Evolutionary conservation across 2,329 filamentous ascomycete genomes (phyloP), one percentile per base, ranked within the genome.

Genomic region (Escovopsis sp.): DNA sequence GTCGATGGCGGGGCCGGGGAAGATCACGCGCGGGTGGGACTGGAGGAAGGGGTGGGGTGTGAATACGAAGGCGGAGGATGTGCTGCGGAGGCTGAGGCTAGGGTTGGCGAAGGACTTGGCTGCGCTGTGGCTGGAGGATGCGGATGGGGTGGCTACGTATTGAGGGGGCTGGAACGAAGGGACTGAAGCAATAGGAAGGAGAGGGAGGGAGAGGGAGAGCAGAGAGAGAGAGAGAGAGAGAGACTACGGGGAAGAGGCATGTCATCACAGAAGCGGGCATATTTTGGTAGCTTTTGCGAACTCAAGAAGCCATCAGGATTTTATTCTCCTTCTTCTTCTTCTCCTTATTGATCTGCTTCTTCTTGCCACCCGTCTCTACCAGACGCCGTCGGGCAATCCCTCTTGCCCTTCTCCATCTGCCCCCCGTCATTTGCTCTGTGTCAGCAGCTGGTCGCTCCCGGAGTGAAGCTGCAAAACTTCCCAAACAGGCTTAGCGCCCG

Each of bases 41-140:
- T 87, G 81, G 84, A 64, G 83, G 45, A 63, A 61, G 55, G 82
- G 81, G 76, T 62, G 92, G 79, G 77, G 63, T 73, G 49, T 70
- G 21, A 65, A 63, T 10, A 72, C 69, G 14, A 74, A 61, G 42
- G 80, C 75, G 0, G 65, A 66, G 33, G 80, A 88, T 42, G 64
- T 94, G n/a, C 58, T 94, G 39, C 66, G 68, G 43, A 69, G 78
- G 43, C 52, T 94, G 55, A 70, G 87, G 43, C 54, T 84, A 35
- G 80, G 77, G 3, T 55, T 94, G 49, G 80, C 83, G 12, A 73
- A 70, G 53, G 84, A 90, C 45, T 58, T 92, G 49, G 79, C 73
- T 12, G 69, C 65, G 48, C 62, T 78, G 35, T 86, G 79, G 77
- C 56, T 80, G 25, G 65, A 70, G 38, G 76, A 80, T 43, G 73